Evolutionary conservation across 129 eudicot genomes (phyloP).

Genomic region (Centrapalus pauciflorus): DNA sequence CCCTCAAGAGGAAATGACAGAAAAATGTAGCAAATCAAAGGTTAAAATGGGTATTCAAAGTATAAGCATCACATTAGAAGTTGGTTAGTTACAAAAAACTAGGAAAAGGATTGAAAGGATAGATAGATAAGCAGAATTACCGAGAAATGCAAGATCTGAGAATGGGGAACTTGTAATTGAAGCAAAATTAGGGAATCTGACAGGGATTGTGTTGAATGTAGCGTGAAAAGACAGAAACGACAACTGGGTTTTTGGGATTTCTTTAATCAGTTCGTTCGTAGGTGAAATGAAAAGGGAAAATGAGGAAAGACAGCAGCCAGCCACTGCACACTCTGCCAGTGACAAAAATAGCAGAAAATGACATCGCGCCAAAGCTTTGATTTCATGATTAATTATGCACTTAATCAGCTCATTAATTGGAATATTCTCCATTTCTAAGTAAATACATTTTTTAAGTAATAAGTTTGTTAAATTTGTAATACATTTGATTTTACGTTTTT

Average conservation of each 20-base stretch:
- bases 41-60: background rate
- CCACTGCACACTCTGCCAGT: no score
- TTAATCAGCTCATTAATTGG: constrained; percentile 20
- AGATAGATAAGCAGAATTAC: constrained; percentile 5
- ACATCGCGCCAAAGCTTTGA: constrained; percentile 17
- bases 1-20: background rate
- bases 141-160: constrained; percentile 28
- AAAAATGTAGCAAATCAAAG: background rate
- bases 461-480: no score
- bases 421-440: no score
- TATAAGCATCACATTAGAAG: background rate
- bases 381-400: background rate
- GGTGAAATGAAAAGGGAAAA: constrained; percentile 14
- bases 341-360: background rate
- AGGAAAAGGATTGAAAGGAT: constrained; percentile 1
- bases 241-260: constrained; percentile 11
- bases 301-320: background rate
- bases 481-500: no score
- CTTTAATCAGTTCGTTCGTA: constrained; percentile 20
- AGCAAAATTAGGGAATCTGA: constrained; percentile 23
- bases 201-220: constrained; percentile 6
- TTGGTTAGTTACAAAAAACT: background rate
- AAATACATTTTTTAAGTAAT: no score
- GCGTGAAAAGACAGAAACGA: constrained; percentile 23
- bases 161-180: constrained; percentile 25